Evolutionary conservation across 2,329 filamentous ascomycete species (phyloP).

Genomic region (Paecilomyces sp.): DNA sequence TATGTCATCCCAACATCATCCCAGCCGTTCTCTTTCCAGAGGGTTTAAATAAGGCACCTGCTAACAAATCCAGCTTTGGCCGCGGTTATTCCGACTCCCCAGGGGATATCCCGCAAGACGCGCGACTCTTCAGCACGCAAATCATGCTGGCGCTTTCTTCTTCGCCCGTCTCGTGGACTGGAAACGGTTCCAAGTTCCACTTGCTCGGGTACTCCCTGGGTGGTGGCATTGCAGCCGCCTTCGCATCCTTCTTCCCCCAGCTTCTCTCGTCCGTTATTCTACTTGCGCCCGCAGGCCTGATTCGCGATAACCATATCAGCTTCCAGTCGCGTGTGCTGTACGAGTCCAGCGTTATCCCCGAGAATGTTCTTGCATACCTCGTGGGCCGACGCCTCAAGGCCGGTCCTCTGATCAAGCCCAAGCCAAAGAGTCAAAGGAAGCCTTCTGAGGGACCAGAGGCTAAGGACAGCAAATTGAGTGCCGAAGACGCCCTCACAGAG

Average conservation of each 20-base stretch:
- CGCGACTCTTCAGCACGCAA: conserved; percentile 65
- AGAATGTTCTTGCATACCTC: conserved; percentile 46
- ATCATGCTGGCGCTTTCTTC: conserved; percentile 64
- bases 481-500: conserved; percentile 34
- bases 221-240: conserved; percentile 64
- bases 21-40: background rate
- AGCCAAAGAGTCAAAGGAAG: conserved; percentile 12
- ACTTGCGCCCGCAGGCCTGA: conserved; percentile 70
- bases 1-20: conserved; percentile 14
- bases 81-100: conserved; percentile 71
- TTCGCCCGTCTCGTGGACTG: conserved; percentile 62
- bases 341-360: conserved; percentile 52
- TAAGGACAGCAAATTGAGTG: conserved; percentile 28
- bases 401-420: conserved; percentile 27
- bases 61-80: conserved; percentile 38
- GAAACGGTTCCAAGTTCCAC: conserved; percentile 50
- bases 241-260: conserved; percentile 61
- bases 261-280: conserved; percentile 65
- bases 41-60: background rate
- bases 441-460: conserved; percentile 11
- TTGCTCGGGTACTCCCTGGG: conserved; percentile 75
- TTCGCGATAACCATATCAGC: conserved; percentile 57
- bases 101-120: conserved; percentile 60
- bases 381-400: conserved; percentile 46
- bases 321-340: conserved; percentile 59